phyloP scores from a whole-genome alignment of 805 yeast species.

The Cyberlindnera suaveolens region DNA sequence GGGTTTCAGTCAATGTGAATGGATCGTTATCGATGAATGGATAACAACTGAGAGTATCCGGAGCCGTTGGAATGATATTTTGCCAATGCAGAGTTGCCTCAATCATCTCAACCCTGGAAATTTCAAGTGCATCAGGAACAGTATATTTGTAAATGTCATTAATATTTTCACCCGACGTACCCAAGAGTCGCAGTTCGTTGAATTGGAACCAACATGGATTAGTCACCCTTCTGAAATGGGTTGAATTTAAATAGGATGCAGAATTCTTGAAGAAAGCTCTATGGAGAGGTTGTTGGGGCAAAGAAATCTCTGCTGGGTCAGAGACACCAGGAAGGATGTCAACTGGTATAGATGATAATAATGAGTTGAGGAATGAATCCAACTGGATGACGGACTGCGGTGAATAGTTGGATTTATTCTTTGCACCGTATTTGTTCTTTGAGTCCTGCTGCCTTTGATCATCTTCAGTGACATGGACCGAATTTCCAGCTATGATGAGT shows the following conservation, averaged over 20 bases:
- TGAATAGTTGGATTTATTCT: slow-evolving; percentile 46
- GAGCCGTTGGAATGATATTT: slow-evolving; percentile 88
- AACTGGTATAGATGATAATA: slow-evolving; percentile 58
- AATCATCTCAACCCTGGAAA: slow-evolving; percentile 46
- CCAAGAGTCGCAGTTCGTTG: slow-evolving; percentile 52
- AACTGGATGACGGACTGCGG: slow-evolving; percentile 44
- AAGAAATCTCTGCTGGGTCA: slow-evolving; percentile 79
- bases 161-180: slow-evolving; percentile 81
- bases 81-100: slow-evolving; percentile 76
- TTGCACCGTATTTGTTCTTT: slow-evolving; percentile 38
- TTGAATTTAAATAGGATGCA: slow-evolving; percentile 33
- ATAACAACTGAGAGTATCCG: slow-evolving; percentile 88
- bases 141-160: slow-evolving; percentile 70
- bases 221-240: slow-evolving; percentile 39
- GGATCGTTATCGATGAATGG: slow-evolving; percentile 80
- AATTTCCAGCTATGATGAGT: slow-evolving; percentile 70
- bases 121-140: slow-evolving; percentile 31
- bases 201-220: slow-evolving; percentile 74
- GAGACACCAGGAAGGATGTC: slow-evolving; percentile 76
- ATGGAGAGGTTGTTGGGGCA: slow-evolving; percentile 93
- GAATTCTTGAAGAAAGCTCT: slow-evolving; percentile 55
- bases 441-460: slow-evolving; percentile 16
- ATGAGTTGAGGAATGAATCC: slow-evolving; percentile 51
- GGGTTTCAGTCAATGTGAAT: slow-evolving; percentile 68
- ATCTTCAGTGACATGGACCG: slow-evolving; percentile 30